Evolutionary conservation across 306 rosid species (phyloP), one percentile per base, ranked within the genome.

Genomic region (Cucumis hystrix): DNA sequence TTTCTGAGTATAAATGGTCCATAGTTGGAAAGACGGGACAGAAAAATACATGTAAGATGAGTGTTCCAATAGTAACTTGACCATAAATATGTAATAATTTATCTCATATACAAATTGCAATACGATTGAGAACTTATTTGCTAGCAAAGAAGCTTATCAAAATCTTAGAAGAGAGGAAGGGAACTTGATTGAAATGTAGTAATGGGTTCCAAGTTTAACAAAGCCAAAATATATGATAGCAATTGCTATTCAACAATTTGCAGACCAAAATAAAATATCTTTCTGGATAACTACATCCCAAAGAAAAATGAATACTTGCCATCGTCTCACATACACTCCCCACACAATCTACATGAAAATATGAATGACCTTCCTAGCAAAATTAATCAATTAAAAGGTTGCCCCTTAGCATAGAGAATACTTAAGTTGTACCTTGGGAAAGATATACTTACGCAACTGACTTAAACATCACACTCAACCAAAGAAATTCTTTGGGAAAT

Each of bases 11-110:
- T 47, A 49, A 79, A 70, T 52, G 73, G 21, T 67, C 55, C 77
- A 60, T 41, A 64, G 68, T 58, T 58, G 66, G 77, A 40, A 55
- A 61, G 65, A 71, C 43, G 56, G 70, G 80, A 68, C 71, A 25
- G 79, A 69, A 87, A 73, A 70, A 81, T 82, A 95, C 99, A 96
- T 95, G 99, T 86, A 95, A 91, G 80, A 95, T 95, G 82, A 92
- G 98, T 41, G 99, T 95, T 60, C 99, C 98, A 75, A 95, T 95
- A 76, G 97, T 91, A 83, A 95, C 94, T 86, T 95, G 99, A 82
- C 97, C 97, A 65, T 91, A 47, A 71, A 47, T 49, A 41, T 71
- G 25, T 23, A 25, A 71, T 47, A 13, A 47, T 71, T 47, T 71
- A 49, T 71, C 10, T 47, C 76, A 0, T 23, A 71, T 59, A 49